phyloP scores from a whole-genome alignment of 805 yeast genomes.

The Jamesozyma lodderae region DNA sequence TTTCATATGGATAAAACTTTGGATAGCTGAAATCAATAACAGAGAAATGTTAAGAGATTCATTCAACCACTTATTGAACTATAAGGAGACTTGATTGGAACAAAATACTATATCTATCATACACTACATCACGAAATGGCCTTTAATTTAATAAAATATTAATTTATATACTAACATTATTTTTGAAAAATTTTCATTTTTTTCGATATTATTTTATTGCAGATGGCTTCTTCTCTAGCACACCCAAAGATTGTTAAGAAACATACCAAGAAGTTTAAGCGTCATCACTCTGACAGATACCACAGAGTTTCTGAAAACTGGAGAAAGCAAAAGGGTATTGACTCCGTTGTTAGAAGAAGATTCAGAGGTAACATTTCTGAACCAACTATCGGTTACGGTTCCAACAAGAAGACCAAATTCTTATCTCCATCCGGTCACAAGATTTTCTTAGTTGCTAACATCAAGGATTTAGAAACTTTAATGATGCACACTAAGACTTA shows the following conservation, averaged over 20 bases:
- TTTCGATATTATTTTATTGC: neutral
- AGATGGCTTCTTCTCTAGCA: conserved; percentile 95
- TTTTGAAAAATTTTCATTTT: neutral
- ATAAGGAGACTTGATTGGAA: no score
- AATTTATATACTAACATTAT: no score
- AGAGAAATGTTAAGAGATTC: no score
- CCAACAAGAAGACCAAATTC: conserved; percentile 97
- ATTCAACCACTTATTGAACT: no score
- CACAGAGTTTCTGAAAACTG: conserved; percentile 97
- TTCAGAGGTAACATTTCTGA: conserved; percentile 98
- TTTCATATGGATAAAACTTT: no score
- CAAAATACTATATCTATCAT: no score
- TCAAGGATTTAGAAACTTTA: conserved; percentile 87
- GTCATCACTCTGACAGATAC: conserved; percentile 99
- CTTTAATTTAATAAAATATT: no score
- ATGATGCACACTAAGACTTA: conserved; percentile 95
- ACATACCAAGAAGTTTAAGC: conserved; percentile 98
- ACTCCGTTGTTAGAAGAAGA: conserved; percentile 99
- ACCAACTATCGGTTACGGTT: conserved; percentile 99
- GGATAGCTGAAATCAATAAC: no score
- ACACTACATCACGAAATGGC: no score
- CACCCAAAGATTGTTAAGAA: conserved; percentile 99
- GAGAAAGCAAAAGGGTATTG: conserved; percentile 99
- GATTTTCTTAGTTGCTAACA: conserved; percentile 87
- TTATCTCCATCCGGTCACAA: conserved; percentile 97